Evolutionary conservation across 2,329 filamentous ascomycete species (phyloP).

Genomic region (Cytospora chrysosperma): DNA sequence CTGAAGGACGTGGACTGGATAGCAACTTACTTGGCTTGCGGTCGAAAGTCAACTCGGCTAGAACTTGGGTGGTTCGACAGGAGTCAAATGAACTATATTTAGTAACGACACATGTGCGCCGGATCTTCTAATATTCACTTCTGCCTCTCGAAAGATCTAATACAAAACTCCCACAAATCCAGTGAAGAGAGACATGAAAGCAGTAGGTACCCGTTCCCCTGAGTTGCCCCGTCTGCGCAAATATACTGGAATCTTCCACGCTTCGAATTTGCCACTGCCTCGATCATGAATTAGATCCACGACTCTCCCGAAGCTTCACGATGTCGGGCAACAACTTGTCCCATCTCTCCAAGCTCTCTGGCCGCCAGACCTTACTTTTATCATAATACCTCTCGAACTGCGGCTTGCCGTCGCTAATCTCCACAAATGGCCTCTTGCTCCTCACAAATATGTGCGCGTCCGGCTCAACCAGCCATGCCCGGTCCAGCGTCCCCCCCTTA

Average conservation of each 20-base stretch:
- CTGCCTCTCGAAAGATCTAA: no score
- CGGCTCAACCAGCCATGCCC: conserved; percentile 38
- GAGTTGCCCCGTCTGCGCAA: background rate
- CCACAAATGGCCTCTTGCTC: conserved; percentile 40
- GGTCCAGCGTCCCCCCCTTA: conserved; percentile 45
- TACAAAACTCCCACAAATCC: background rate
- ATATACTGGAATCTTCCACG: background rate
- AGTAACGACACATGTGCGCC: no score
- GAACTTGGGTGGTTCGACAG: no score
- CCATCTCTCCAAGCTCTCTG: conserved; percentile 35
- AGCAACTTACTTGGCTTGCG: no score
- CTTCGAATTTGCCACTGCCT: background rate
- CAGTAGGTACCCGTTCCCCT: background rate
- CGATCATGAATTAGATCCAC: background rate
- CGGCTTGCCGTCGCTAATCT: conserved; percentile 36
- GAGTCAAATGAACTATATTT: no score
- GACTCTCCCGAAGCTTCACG: conserved; percentile 9
- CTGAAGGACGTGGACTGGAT: no score
- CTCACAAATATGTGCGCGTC: conserved; percentile 46
- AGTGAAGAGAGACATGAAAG: background rate
- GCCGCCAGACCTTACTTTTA: conserved; percentile 33
- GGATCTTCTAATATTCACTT: no score
- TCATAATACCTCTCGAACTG: conserved; percentile 40
- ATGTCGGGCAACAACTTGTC: conserved; percentile 29
- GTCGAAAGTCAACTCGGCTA: no score